These are phyloP conservation scores for Penicillium psychrosexuale DNA, from an alignment of 2,329 filamentous ascomycete species.

Conservation along the genomic window DNA sequence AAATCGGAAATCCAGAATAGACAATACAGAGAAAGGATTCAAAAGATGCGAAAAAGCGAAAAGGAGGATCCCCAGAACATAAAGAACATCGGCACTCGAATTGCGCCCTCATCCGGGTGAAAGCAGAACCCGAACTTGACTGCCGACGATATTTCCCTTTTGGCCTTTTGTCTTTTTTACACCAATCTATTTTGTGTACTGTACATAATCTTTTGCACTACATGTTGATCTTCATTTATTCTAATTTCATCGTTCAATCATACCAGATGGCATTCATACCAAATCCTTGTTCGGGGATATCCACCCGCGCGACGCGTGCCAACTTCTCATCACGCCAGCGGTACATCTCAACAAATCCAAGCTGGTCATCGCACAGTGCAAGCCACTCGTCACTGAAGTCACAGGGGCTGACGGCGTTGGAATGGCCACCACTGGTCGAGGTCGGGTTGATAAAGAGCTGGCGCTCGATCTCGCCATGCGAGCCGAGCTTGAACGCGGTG, in stretches of 20 bases:
- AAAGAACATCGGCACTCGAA: conserved; percentile 1
- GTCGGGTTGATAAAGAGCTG: conserved; percentile 82
- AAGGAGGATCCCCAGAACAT: background rate
- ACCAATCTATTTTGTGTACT: background rate
- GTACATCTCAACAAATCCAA: conserved; percentile 84
- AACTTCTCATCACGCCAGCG: conserved; percentile 80
- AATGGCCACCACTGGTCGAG: conserved; percentile 81
- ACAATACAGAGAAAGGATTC: background rate
- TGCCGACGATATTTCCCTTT: conserved; percentile 19
- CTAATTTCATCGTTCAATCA: conserved; percentile 50
- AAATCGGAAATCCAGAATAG: background rate
- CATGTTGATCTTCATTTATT: background rate
- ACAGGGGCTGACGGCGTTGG: conserved; percentile 80
- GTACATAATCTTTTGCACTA: background rate
- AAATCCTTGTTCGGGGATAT: conserved; percentile 83
- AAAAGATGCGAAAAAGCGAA: background rate
- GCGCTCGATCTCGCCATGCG: conserved; percentile 67
- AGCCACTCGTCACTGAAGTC: conserved; percentile 85
- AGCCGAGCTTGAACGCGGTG: conserved; percentile 69
- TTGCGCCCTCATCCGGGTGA: conserved; percentile 23
- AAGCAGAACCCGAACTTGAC: conserved; percentile 24
- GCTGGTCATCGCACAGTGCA: conserved; percentile 84
- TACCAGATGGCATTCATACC: conserved; percentile 98
- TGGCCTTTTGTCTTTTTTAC: background rate
- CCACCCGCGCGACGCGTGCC: conserved; percentile 69